Evolutionary conservation across 176 grass and related monocot genomes (phyloP), one percentile per base, ranked within the genome.

Genomic region (Lolium multiflorum): DNA sequence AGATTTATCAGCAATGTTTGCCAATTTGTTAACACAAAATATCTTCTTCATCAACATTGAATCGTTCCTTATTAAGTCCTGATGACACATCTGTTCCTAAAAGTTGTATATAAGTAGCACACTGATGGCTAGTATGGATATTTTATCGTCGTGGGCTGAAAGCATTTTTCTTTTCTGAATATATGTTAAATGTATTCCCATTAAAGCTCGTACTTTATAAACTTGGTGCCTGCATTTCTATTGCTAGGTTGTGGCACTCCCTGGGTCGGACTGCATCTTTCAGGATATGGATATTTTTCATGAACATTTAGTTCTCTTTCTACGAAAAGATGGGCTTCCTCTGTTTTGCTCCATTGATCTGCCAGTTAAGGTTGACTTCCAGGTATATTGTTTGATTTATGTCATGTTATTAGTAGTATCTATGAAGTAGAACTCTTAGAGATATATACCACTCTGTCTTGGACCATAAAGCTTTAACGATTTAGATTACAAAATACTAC

Each of bases 231-330:
- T 18, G 3, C n/a, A 82, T 87, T 82, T 73, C 68, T 80, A 44
- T 82, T 95, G 72, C 43, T 74, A 98, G 96, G 85, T 87, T 51
- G 61, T 98, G 81, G 76, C 81, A 66, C 81, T 92, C 62, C 96
- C 93, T 86, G 93, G 80, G 20, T 58, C 84, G 14, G 88, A 87
- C 58, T 89, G 70, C 37, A 75, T 63, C 61, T 89, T 96, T 92
- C 86, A 96, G 82, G 96, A 96, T 88, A 96, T 98, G 93, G 92
- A 96, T 71, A 96, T 98, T 62, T 98, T 96, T 81, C 90, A 96
- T 56, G 84, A 79, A 73, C 78, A 94, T 92, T 85, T 98, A 82
- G 90, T 96, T 81, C 86, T 96, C 59, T 98, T 90, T 91, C 63
- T 98, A 91, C 86, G 15, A 4, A 91, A 91, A 81, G 85, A 92